Evolutionary conservation across 352 stramenopile genomes (phyloP).

Genomic region (Globisporangium nagaii): DNA sequence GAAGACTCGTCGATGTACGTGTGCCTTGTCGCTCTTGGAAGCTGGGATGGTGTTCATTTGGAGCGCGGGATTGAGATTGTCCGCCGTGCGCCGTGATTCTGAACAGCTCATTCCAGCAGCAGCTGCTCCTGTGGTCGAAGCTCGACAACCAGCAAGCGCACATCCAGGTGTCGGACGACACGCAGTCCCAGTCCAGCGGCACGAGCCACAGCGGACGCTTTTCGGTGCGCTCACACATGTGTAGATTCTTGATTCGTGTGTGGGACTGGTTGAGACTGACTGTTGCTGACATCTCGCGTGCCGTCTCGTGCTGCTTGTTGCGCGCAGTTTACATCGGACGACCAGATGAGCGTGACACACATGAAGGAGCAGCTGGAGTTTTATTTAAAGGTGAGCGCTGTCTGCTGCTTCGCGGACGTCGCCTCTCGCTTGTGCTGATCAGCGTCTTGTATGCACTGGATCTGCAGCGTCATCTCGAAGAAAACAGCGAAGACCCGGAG

Average conservation of each 20-base stretch:
- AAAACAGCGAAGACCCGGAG: conserved; percentile 4
- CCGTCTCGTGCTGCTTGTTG: background rate
- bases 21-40: background rate
- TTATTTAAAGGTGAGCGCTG: conserved; percentile 79
- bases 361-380: conserved; percentile 83
- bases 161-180: conserved; percentile 40
- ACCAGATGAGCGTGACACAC: conserved; percentile 43
- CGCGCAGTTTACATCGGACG: conserved; percentile 46
- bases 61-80: background rate
- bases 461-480: conserved; percentile 33
- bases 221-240: conserved; percentile 32
- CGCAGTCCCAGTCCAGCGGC: conserved; percentile 52
- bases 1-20: conserved; percentile 54
- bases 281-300: background rate
- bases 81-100: background rate
- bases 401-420: background rate
- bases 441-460: conserved; percentile 7
- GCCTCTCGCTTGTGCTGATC: background rate
- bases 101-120: conserved; percentile 61
- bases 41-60: background rate
- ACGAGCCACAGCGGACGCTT: conserved; percentile 45
- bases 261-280: background rate
- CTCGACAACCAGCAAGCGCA: conserved; percentile 53
- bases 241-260: background rate
- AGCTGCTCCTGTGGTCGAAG: conserved; percentile 73